Evolutionary conservation across 257 asterid genomes (phyloP).

Genomic region (Solanum medicagineum): DNA sequence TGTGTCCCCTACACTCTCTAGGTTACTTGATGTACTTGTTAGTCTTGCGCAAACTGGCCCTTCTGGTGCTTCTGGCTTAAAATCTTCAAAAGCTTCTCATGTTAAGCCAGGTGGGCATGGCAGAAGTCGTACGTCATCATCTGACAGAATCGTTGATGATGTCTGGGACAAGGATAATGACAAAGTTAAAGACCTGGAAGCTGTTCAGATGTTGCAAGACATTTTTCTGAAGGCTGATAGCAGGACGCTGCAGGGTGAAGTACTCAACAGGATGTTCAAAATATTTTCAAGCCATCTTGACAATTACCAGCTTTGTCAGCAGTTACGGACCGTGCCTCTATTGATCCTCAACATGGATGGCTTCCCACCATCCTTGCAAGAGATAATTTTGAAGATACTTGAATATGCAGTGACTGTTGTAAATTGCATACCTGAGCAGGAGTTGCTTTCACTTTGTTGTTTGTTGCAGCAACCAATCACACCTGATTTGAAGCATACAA

Average conservation of each 20-base stretch:
- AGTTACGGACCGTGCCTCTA: conserved; percentile 89
- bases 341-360: conserved; percentile 95
- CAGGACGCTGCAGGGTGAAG: conserved; percentile 88
- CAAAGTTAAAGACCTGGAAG: conserved; percentile 91
- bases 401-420: conserved; percentile 96
- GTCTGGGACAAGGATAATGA: conserved; percentile 76
- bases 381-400: conserved; percentile 89
- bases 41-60: conserved; percentile 79
- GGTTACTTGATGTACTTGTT: conserved; percentile 85
- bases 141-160: conserved; percentile 65
- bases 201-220: conserved; percentile 94
- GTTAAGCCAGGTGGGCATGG: conserved; percentile 49
- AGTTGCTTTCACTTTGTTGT: conserved; percentile 93
- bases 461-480: conserved; percentile 87
- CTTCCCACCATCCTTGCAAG: conserved; percentile 75
- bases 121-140: conserved; percentile 62
- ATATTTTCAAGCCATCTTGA: conserved; percentile 93
- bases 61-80: conserved; percentile 22
- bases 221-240: conserved; percentile 86
- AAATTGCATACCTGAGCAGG: conserved; percentile 94
- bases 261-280: conserved; percentile 82
- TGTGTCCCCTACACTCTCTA: conserved; percentile 75
- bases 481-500: conserved; percentile 66
- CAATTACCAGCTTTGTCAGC: conserved; percentile 87
- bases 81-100: conserved; percentile 44